Base-by-base conservation (phyloP, 2,329 filamentous ascomycete species). In the Trichoderma sp. region DNA sequence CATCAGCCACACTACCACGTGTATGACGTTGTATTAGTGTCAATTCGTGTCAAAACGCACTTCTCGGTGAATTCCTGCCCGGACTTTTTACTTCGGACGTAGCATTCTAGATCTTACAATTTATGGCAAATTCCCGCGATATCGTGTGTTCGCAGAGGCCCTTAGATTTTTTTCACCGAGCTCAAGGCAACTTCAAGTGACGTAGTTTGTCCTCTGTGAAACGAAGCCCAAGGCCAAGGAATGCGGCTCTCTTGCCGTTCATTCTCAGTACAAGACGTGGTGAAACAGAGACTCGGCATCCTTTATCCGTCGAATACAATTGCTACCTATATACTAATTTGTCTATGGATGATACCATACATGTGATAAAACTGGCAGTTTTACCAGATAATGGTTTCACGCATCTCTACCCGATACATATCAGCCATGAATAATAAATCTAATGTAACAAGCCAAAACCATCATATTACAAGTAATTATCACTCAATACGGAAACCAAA, bases 201-300 rank as follows among this genome's bases (percentile, higher is more conserved):
- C 39, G 16, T 10, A 43, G 6, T 18, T 3, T n/a, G 6, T 43
- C 16, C 39, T 18, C 6, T 18, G 39, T 43, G 46, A 49, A 54
- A 28, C 24, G 26, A 54, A 54, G 13, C 39, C 3, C 32, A 34
- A 14, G 4, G 24, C 28, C n/a, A 51, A 34, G 46, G 59, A 32
- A 51, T 51, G 39, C 18, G 14, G 10, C 18, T 43, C 32, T 43
- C 14, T 59, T 34, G 16, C 14, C 11, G 10, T 49, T 14, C 21
- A 13, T 49, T 24, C 46, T 21, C n/a, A 21, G 6, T 28, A n/a
- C 26, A 61, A 24, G 28, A 28, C 14, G 28, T 16, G 5, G 32
- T 65, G 61, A 65, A 65, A 65, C 61, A 43, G 13, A 30, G 51
- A 46, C 51, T 65, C 61, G 61, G 51, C 51, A 65, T 56, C 37